A percentile compares a stretch with the other conserved stretches of the same genome.
Evolutionary conservation across 352 stramenopile species (phyloP).

Genomic region (Blastocystis sp.): DNA sequence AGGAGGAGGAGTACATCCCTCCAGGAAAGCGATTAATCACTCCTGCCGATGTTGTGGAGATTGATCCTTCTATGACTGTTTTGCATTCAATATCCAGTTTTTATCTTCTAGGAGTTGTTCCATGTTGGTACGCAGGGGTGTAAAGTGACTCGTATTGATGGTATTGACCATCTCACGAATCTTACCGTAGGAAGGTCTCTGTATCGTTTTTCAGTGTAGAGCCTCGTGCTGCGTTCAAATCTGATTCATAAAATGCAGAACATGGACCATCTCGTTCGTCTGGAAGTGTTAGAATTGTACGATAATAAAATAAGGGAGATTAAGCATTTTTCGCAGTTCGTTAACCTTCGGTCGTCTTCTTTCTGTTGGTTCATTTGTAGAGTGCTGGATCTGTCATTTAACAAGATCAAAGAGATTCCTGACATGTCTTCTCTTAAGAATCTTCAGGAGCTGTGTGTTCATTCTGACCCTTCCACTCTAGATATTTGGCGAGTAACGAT

Average conservation of each 20-base stretch:
- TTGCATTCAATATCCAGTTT: not conserved
- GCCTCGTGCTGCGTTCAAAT: slow-evolving; percentile 52
- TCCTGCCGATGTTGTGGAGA: slow-evolving; percentile 44
- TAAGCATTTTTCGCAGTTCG: slow-evolving; percentile 56
- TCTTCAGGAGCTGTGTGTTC: slow-evolving; percentile 46
- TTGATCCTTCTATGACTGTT: slow-evolving; percentile 53
- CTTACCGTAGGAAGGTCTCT: not conserved
- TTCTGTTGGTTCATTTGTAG: not conserved
- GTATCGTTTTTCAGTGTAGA: not conserved
- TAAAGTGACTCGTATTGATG: slow-evolving; percentile 60
- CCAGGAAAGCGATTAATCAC: slow-evolving; percentile 37
- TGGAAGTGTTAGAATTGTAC: slow-evolving; percentile 58
- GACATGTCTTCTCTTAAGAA: not conserved
- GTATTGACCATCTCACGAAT: slow-evolving; percentile 55
- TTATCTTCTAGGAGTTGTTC: slow-evolving; percentile 51
- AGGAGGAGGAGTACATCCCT: slow-evolving; percentile 33
- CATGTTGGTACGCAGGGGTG: slow-evolving; percentile 47
- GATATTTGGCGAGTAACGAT: slow-evolving; percentile 55
- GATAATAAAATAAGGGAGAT: slow-evolving; percentile 59
- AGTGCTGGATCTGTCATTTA: slow-evolving; percentile 58
- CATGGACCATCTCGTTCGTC: slow-evolving; percentile 53
- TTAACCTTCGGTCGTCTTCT: not conserved
- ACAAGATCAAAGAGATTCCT: slow-evolving; percentile 54
- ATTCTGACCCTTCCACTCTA: not conserved
- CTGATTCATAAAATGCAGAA: slow-evolving; percentile 63